phyloP scores from a whole-genome alignment of 257 asterid species.

The Nicotiana paniculata region DNA sequence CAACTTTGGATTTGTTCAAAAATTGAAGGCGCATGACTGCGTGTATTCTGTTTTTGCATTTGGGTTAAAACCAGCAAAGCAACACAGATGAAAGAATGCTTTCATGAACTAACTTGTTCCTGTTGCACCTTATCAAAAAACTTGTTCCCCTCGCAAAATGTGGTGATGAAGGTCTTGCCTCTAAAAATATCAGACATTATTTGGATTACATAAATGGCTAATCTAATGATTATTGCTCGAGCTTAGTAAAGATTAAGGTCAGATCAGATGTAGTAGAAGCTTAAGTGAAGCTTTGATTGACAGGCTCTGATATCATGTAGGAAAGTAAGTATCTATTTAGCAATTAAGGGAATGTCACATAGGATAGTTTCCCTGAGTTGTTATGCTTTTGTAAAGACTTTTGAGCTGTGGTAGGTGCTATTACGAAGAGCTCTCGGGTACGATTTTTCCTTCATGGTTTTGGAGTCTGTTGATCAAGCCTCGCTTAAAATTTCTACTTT shows the following conservation, averaged over 20 bases:
- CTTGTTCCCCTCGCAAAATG: background rate
- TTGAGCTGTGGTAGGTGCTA: background rate
- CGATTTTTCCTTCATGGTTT: slow-evolving; percentile 11
- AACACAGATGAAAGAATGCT: background rate
- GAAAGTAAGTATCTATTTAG: background rate
- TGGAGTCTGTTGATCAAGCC: slow-evolving; percentile 1
- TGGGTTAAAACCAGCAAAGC: background rate
- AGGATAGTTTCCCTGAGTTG: background rate
- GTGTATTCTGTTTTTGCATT: background rate
- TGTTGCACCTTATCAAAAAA: background rate
- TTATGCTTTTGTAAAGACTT: background rate
- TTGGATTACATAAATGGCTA: background rate
- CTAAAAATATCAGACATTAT: background rate
- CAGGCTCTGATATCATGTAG: background rate
- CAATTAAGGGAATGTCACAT: background rate
- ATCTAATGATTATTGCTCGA: background rate
- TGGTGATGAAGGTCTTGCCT: background rate
- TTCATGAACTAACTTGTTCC: background rate
- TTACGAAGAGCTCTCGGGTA: background rate
- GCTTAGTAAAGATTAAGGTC: background rate
- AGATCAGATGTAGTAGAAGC: background rate
- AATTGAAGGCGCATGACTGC: background rate
- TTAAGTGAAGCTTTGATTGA: background rate
- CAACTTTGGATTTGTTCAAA: background rate
- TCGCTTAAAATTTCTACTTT: slow-evolving; percentile 3